Evolutionary conservation across 108 stramenopile genomes (phyloP).

Genomic region (Nannochloropsis gaditana): DNA sequence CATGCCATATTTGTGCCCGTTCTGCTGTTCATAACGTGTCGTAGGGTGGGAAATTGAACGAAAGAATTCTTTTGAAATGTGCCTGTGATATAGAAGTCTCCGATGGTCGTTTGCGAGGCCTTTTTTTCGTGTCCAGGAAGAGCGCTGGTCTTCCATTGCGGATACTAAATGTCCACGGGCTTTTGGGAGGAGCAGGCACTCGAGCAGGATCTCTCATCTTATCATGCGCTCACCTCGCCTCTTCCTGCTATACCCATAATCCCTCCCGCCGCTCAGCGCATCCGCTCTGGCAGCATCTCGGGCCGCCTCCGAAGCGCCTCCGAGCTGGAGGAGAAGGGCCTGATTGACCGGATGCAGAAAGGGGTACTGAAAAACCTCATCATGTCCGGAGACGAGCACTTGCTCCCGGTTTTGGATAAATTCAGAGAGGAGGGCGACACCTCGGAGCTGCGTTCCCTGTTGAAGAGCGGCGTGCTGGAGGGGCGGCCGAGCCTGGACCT

Average conservation of each 20-base stretch:
- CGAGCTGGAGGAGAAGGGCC: slow-evolving; percentile 55
- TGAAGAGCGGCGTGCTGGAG: neutral
- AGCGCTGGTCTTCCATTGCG: no score
- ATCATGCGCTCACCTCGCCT: no score
- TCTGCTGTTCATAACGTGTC: no score
- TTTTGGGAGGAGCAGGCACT: no score
- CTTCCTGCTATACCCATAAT: neutral
- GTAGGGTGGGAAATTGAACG: no score
- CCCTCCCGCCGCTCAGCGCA: neutral
- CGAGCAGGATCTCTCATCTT: no score
- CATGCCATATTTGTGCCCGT: no score
- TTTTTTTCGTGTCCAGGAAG: no score
- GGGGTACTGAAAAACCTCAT: slow-evolving; percentile 58
- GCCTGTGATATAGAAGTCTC: no score
- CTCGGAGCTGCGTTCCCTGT: slow-evolving; percentile 34
- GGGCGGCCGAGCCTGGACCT: neutral
- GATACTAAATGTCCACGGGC: no score
- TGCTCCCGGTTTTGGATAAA: slow-evolving; percentile 50
- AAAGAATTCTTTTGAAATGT: no score
- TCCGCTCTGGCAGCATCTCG: neutral
- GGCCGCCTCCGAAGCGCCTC: slow-evolving; percentile 43
- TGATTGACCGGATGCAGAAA: slow-evolving; percentile 57
- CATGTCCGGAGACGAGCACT: slow-evolving; percentile 52
- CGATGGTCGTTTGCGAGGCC: no score
- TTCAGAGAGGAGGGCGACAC: slow-evolving; percentile 53